Evolutionary conservation across 768 basidiomycete genomes (phyloP), one percentile per base, ranked within the genome.

Genomic region (Mycena latifolia): DNA sequence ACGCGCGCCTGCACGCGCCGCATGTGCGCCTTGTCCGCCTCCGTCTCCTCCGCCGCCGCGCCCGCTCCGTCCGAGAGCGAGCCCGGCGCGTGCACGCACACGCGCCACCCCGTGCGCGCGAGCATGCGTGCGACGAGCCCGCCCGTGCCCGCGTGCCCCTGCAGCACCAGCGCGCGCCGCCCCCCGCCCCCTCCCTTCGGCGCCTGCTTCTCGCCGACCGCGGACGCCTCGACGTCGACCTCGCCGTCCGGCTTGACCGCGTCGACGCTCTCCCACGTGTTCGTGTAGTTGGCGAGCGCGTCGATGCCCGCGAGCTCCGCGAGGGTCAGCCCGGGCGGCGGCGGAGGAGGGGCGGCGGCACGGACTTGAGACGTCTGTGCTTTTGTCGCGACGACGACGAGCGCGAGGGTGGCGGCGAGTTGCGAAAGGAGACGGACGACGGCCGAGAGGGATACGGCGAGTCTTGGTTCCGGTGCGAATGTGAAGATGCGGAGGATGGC

Each of bases 61-160:
- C 69, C 72, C 46, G 66, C 69, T 11, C 66, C 68, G 22, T 72
- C 70, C 18, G 72, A 52, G 7, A 78, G 72, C 58, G 78, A 74
- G 61, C 72, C 79, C 43, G 84, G 79, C 28, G 84, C 78, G 63
- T 96, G 93, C 5, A 92, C 93, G 62, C 86, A 91, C 12, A 97
- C 89, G 22, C 86, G 81, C 82, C 92, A 93, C 3, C 92, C 92
- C 10, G 84, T 81, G 18, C 80, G 77, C 5, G 86, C 85, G 47
- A 98, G 85, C 84, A 94, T 90, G 75, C 95, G 93, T 17, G 88
- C 87, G 5, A 90, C 90, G 71, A 96, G 80, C 12, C 91, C 92
- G 6, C 94, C 93, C 2, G 85, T 78, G 1, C 92, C 92, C 63
- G 91, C 90, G 67, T 94, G 92, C 0, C 89, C 90, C 55, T 88